phyloP scores from a whole-genome alignment of 2,329 filamentous ascomycete species.

The Calonectria leucothoes region DNA sequence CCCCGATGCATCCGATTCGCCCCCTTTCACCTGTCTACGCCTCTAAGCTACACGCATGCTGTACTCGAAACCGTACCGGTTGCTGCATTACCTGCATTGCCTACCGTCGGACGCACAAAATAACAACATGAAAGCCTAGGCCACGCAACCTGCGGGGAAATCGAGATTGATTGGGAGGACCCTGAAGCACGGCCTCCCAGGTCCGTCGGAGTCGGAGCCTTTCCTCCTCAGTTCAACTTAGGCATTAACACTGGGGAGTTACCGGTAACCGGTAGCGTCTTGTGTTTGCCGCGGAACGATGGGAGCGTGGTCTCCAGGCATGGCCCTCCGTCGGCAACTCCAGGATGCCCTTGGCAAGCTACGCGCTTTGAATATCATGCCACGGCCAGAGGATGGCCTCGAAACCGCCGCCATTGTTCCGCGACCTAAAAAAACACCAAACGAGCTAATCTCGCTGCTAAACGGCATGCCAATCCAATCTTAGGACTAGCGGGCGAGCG shows the following conservation, averaged over 20 bases:
- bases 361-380: constrained; percentile 35
- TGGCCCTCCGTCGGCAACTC: constrained; percentile 18
- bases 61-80: constrained; percentile 1
- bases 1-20: constrained; percentile 16
- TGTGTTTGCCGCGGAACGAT: constrained; percentile 11
- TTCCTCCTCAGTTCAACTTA: background rate
- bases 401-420: constrained; percentile 13
- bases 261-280: background rate
- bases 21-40: background rate
- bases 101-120: background rate
- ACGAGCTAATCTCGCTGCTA: constrained; percentile 25
- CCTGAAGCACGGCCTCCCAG: background rate
- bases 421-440: constrained; percentile 12
- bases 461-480: constrained; percentile 20
- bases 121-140: background rate
- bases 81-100: constrained; percentile 13
- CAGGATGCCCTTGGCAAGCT: constrained; percentile 27
- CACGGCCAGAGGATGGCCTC: constrained; percentile 27
- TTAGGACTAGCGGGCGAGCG: constrained; percentile 27
- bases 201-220: background rate
- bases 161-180: background rate
- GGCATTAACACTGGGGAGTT: background rate
- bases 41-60: background rate
- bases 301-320: constrained; percentile 25
- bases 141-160: background rate